Evolutionary conservation across 75 land plant species (phyloP).

Genomic region (Pseudotsuga menziesii): DNA sequence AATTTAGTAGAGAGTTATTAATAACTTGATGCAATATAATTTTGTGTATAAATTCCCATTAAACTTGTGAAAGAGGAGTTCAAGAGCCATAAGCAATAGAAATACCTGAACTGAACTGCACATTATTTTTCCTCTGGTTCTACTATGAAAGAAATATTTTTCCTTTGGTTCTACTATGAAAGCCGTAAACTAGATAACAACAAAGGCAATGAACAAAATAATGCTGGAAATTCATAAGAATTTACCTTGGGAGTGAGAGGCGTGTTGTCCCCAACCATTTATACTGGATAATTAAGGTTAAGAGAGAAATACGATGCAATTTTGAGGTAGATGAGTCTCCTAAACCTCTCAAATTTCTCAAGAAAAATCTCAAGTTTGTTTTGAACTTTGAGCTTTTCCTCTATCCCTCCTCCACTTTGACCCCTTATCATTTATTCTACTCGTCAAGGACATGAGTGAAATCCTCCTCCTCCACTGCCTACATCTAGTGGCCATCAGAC

Average conservation of each 20-base stretch:
- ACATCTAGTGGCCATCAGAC: constrained; percentile 13
- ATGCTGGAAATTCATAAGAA: background rate
- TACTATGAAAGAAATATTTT: no score
- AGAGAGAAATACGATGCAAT: background rate
- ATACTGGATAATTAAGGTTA: no score
- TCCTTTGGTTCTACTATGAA: no score
- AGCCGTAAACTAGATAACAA: no score
- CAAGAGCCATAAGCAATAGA: no score
- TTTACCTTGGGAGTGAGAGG: background rate
- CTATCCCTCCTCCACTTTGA: constrained; percentile 15
- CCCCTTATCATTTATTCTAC: constrained; percentile 18
- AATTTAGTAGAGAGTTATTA: no score
- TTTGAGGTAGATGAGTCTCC: background rate
- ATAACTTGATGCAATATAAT: no score
- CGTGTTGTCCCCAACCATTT: background rate
- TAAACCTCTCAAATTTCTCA: background rate
- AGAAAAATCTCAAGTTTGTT: constrained; percentile 23
- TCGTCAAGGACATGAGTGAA: background rate
- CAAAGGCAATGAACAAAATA: no score
- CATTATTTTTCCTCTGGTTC: no score
- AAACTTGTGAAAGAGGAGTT: no score
- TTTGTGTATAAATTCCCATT: no score
- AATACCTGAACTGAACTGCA: no score
- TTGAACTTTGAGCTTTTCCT: background rate
- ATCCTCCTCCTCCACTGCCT: background rate